Evolutionary conservation across 768 basidiomycete species (phyloP).

Genomic region (Macrolepiota dolichaula): DNA sequence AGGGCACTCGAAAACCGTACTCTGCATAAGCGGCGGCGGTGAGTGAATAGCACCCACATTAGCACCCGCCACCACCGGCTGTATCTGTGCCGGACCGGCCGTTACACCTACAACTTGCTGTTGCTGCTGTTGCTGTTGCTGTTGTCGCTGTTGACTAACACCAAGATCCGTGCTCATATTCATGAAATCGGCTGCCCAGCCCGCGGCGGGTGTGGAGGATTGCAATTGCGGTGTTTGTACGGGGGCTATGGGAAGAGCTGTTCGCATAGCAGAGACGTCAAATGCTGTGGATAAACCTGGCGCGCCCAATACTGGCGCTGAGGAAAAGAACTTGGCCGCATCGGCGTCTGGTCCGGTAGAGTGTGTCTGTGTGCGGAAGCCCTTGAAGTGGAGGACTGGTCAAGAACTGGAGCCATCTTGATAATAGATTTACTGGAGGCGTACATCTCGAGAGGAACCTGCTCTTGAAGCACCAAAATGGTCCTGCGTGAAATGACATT

Average conservation of each 20-base stretch:
- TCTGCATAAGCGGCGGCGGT: constrained; percentile 10
- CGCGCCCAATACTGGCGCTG: constrained; percentile 17
- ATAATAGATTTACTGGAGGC: constrained; percentile 16
- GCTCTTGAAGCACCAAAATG: constrained; percentile 60
- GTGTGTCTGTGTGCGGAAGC: constrained; percentile 55
- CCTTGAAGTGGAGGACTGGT: constrained; percentile 29
- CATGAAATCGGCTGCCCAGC: constrained; percentile 18
- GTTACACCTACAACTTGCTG: neutral
- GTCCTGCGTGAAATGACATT: constrained; percentile 45
- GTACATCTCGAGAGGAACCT: constrained; percentile 62
- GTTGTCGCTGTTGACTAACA: constrained; percentile 2
- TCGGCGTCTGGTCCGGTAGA: constrained; percentile 52
- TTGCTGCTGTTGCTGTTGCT: neutral
- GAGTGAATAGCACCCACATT: constrained; percentile 7
- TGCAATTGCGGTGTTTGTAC: constrained; percentile 21
- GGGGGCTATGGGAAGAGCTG: constrained; percentile 37
- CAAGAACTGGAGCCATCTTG: neutral
- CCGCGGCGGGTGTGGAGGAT: constrained; percentile 22
- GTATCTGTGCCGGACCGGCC: neutral
- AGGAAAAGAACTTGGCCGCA: constrained; percentile 64
- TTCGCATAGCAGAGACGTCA: constrained; percentile 55
- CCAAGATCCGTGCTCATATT: constrained; percentile 4
- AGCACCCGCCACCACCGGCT: neutral
- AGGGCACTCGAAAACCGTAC: neutral
- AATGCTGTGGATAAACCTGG: constrained; percentile 35